A percentile compares a stretch with the other conserved stretches of the same genome.
phyloP scores from a whole-genome alignment of 2,329 filamentous ascomycete genomes.

The Canariomyces notabilis region DNA sequence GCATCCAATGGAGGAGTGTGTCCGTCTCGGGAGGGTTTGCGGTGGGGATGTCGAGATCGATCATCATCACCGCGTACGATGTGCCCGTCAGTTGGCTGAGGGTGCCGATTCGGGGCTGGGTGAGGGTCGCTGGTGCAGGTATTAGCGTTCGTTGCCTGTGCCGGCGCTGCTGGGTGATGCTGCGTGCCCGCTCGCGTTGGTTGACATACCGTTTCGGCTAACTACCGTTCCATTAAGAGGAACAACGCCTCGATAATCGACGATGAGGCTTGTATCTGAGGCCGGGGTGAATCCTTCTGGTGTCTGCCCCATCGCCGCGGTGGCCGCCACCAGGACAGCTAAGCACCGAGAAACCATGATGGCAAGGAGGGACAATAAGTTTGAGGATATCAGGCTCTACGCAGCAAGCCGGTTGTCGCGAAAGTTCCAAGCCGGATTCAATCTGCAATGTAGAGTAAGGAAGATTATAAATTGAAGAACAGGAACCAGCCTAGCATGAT shows the following conservation, averaged over 20 bases:
- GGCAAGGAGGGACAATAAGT: not conserved
- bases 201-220: constrained; percentile 32
- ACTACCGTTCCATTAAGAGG: constrained; percentile 37
- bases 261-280: constrained; percentile 35
- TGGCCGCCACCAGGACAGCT: constrained; percentile 30
- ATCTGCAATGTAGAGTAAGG: too few species aligned
- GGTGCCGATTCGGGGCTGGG: constrained; percentile 34
- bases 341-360: constrained; percentile 33
- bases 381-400: not conserved
- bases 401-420: constrained; percentile 3
- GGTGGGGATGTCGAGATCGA: constrained; percentile 45
- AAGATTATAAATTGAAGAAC: too few species aligned
- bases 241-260: constrained; percentile 34
- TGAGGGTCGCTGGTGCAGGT: constrained; percentile 32
- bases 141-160: constrained; percentile 7
- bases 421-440: not conserved
- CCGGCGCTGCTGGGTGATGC: not conserved
- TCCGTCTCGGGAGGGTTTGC: constrained; percentile 32
- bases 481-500: too few species aligned
- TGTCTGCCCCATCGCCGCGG: constrained; percentile 35
- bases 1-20: constrained; percentile 41
- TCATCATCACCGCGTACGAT: constrained; percentile 39
- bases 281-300: constrained; percentile 38
- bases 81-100: constrained; percentile 34
- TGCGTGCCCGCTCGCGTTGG: not conserved